Percentiles rank a stretch among this genome's conserved stretches.
Evolutionary conservation across 2,329 filamentous ascomycete genomes (phyloP).

Genomic region (Alternaria arborescens): DNA sequence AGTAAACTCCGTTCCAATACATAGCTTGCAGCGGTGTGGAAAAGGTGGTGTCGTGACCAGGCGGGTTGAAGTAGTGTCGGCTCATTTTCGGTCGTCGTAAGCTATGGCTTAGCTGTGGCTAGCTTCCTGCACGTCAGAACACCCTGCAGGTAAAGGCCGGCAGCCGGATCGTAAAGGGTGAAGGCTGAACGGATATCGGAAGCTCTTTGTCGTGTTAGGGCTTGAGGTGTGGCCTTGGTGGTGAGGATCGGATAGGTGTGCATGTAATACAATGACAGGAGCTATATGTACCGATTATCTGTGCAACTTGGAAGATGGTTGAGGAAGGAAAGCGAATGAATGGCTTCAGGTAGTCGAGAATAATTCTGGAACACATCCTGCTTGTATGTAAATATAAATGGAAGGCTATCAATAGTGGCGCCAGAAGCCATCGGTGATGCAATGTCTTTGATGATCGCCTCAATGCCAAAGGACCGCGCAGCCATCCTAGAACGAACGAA

Average conservation of each 20-base stretch:
- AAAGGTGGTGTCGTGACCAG: slow-evolving; percentile 37
- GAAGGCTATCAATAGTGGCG: slow-evolving; percentile 12
- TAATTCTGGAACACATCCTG: slow-evolving; percentile 1
- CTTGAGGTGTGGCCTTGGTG: neutral
- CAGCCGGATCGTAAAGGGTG: slow-evolving; percentile 15
- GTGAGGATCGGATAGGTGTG: slow-evolving; percentile 3
- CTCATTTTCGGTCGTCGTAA: slow-evolving; percentile 41
- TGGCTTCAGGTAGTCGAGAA: slow-evolving; percentile 4
- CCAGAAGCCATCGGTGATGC: slow-evolving; percentile 15
- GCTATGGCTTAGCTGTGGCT: slow-evolving; percentile 33
- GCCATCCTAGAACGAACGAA: slow-evolving; percentile 25
- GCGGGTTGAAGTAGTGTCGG: slow-evolving; percentile 37
- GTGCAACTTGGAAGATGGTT: slow-evolving; percentile 13
- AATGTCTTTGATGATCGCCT: slow-evolving; percentile 29
- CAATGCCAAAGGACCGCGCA: slow-evolving; percentile 13
- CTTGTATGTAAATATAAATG: slow-evolving; percentile 20
- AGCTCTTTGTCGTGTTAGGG: neutral
- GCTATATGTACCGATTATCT: slow-evolving; percentile 16
- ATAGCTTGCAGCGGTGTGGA: slow-evolving; percentile 45
- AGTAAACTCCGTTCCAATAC: slow-evolving; percentile 78
- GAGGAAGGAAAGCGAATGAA: slow-evolving; percentile 7
- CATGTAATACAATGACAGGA: slow-evolving; percentile 17
- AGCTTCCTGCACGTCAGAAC: slow-evolving; percentile 41
- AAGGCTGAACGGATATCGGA: slow-evolving; percentile 13
- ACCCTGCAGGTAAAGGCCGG: slow-evolving; percentile 24